Evolutionary conservation across 2,329 filamentous ascomycete genomes (phyloP).

Genomic region (Pseudogymnoascus sp.): DNA sequence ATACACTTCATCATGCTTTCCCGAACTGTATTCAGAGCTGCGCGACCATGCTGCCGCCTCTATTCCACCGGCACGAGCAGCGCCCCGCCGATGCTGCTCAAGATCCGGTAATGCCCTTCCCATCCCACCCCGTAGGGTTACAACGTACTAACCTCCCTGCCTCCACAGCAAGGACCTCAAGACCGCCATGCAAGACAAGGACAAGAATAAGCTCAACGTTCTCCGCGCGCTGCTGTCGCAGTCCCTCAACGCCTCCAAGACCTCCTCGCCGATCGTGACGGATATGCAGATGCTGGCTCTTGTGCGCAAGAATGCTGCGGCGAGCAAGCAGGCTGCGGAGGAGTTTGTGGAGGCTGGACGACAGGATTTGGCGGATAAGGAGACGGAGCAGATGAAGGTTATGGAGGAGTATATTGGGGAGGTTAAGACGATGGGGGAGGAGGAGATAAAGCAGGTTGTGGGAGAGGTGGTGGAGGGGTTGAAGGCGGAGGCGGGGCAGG

Average conservation of each 20-base stretch:
- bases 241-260: conserved; percentile 70
- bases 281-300: conserved; percentile 63
- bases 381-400: conserved; percentile 56
- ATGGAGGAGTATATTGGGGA: conserved; percentile 56
- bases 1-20: not conserved
- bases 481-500: conserved; percentile 37
- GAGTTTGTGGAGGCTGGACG: conserved; percentile 60
- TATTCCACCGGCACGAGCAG: conserved; percentile 20
- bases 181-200: conserved; percentile 57
- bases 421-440: conserved; percentile 49
- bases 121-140: not conserved
- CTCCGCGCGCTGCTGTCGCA: conserved; percentile 62
- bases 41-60: not conserved
- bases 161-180: conserved; percentile 46
- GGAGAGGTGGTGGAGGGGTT: conserved; percentile 43
- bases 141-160: not conserved
- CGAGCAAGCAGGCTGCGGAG: conserved; percentile 48
- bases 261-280: conserved; percentile 57
- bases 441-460: conserved; percentile 50
- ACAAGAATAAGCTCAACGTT: conserved; percentile 56
- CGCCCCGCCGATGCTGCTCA: conserved; percentile 29
- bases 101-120: conserved; percentile 27
- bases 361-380: conserved; percentile 62
- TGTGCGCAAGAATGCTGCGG: conserved; percentile 55
- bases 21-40: not conserved